Base-by-base conservation (phyloP, 805 yeast genomes). In the Peterozyma xylosa region DNA sequence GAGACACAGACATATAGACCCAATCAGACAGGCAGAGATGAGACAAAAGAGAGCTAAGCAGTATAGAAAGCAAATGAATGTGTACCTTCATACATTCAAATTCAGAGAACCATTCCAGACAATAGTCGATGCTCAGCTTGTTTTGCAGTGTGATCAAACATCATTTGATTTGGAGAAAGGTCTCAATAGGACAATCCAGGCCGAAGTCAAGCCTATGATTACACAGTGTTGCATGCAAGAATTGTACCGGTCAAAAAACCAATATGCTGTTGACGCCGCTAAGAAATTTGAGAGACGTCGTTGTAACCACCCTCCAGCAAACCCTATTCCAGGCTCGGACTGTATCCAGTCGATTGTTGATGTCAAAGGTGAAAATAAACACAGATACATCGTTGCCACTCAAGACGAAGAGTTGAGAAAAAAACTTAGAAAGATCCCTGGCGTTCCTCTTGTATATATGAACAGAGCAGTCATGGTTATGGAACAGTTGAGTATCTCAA, bases 31-130 rank as follows among this genome's bases (percentile, higher is more conserved):
- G 34, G 13, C 9, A 41, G 62, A 47, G 32, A 91, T 91, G 99
- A 88, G 95, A 73, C 96, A 91, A 67, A 91, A 90, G 64, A 76
- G 99, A 65, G 96, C 97, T 42, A 91, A 91, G 63, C 73, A 93
- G 1, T 93, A 93, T 64, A 81, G 91, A 62, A 91, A 91, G 70
- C 96, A 87, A 62, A 84, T 93, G 86, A 78, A 82, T 52, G 82
- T 86, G 44, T 84, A 88, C 54, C 74, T 77, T 52, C 86, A 88
- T 59, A 75, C 95, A 6, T 93, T 91, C 74, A 86, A 86, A 55
- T 93, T 93, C 71, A 78, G 96, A 60, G 89, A 85, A 50, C 99
- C 99, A 2, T 90, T 85, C 53, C 99, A 93, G 66, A 83, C 88
- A 21, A 62, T 91, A 15, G 82, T 90, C 6, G 99, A 93, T 59